Evolutionary conservation across 805 yeast genomes (phyloP), one percentile per base, ranked within the genome.

Genomic region (Brettanomyces sp.): DNA sequence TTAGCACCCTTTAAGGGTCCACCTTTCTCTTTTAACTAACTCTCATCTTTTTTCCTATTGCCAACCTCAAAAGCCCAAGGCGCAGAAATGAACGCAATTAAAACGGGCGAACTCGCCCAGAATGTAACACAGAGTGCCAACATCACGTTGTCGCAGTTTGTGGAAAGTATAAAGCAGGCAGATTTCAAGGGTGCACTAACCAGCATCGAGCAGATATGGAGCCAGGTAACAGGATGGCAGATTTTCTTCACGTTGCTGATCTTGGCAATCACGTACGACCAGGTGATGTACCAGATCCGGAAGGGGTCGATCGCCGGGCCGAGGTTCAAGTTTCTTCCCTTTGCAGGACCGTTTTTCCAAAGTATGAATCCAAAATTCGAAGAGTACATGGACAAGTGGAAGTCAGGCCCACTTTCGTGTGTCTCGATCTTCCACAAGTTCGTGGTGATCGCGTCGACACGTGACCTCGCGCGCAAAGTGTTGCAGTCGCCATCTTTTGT

Each of bases 351-450:
- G 3, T 93, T 93, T 57, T 70, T 93, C 64, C 97, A 93, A 63
- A 82, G 93, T 14, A 70, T 93, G 62, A 91, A 93, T 69, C 99
- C 99, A 21, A 90, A 91, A 63, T 93, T 93, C 63, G 95, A 85
- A 60, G 96, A 85, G 59, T 93, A 93, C 65, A 72, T 79, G 63
- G 86, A 86, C 43, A 93, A 93, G 65, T 93, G 99, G 99, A 80
- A 77, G 57, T 82, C 93, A 5, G 99, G 99, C 50, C 93, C 91
- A 12, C 72, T 93, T 47, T 85, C 95, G 12, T 93, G 99, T 72
- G 99, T 93, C 42, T 90, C 97, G 2, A 93, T 93, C 50, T 93
- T 93, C 76, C 99, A 93, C 73, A 93, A 93, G 69, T 91, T 91
- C 60, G 99, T 93, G 38, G 95, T 93, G 43, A 87, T 91, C 65